Evolutionary conservation across 352 stramenopile genomes (phyloP), one percentile per base, ranked within the genome.

Genomic region (Phytophthora syringae): DNA sequence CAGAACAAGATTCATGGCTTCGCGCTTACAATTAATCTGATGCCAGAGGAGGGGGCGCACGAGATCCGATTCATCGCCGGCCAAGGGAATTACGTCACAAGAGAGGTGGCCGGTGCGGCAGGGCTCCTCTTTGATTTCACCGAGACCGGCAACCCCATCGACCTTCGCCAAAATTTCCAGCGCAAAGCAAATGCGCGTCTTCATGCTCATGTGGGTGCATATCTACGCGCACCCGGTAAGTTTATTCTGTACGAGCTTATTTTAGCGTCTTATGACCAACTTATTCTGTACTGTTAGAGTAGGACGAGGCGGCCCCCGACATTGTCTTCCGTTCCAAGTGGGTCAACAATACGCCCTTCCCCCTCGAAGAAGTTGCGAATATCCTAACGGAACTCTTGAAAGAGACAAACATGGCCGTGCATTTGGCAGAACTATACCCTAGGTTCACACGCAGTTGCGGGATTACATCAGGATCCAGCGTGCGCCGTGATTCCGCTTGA

Each of bases 301-400:
- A 63, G 45, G 34, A 63, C 18, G 55, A 48, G 25, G 3, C 5
- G 2, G 24, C 22, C 2, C 55, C 45, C 12, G 32, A 63, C 34
- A 63, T 55, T 25, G 34, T 55, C 44, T 63, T 63, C 34, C 32
- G 55, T 18, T 51, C 55, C 16, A 54, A 42, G 25, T 55, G 55
- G 55, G 54, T 43, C 24, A 20, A 51, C 22, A 50, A 43, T 43
- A 43, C 22, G n/a, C 16, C 55, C 22, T 56, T 63, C n/a, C 44
- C 55, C 5, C 45, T 63, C 55, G 9, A 56, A 63, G 55, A 63
- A 15, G 55, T 56, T 13, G 36, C 44, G 22, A 15, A 36, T 3
- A 54, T 63, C n/a, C 21, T 63, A 32, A 42, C 43, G 5, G 34
- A 56, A 24, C 44, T 63, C 5, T 2, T 63, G 16, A 22, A 63